Percentiles rank a stretch among this genome's conserved stretches.
Evolutionary conservation across 23 red algal species (phyloP).

Genomic region (Chondrus crispus): DNA sequence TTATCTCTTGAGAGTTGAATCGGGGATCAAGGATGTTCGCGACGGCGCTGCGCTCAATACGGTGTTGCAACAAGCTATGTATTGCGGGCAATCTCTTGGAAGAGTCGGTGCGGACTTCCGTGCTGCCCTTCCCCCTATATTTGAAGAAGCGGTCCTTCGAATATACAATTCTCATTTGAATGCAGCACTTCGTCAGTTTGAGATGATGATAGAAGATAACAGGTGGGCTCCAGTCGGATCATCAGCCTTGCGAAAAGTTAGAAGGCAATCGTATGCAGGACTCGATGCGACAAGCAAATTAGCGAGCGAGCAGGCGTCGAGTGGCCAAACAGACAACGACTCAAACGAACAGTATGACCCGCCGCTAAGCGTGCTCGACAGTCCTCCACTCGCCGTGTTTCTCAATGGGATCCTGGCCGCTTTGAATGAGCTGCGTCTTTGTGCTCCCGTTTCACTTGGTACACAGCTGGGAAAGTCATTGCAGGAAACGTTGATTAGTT

Average conservation of each 20-base stretch:
- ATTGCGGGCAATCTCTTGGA: slow-evolving; percentile 84
- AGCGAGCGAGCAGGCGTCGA: background rate
- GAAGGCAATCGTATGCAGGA: background rate
- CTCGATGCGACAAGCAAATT: background rate
- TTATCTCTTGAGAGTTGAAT: slow-evolving; percentile 54
- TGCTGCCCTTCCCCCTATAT: slow-evolving; percentile 63
- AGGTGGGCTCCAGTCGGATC: slow-evolving; percentile 71
- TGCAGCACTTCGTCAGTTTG: slow-evolving; percentile 73
- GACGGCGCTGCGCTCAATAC: slow-evolving; percentile 77
- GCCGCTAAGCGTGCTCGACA: slow-evolving; percentile 62
- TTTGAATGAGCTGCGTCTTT: slow-evolving; percentile 78
- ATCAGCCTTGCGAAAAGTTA: slow-evolving; percentile 56
- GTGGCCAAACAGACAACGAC: background rate
- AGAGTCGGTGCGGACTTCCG: slow-evolving; percentile 94
- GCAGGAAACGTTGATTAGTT: slow-evolving; percentile 15
- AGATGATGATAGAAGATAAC: slow-evolving; percentile 74
- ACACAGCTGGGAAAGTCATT: slow-evolving; percentile 14
- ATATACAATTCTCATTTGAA: slow-evolving; percentile 76
- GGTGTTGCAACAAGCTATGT: slow-evolving; percentile 81
- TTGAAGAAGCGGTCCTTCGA: slow-evolving; percentile 69
- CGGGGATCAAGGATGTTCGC: slow-evolving; percentile 57
- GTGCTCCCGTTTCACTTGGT: slow-evolving; percentile 49
- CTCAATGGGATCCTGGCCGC: slow-evolving; percentile 84
- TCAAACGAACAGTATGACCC: slow-evolving; percentile 34
- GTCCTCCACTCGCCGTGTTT: slow-evolving; percentile 79